Base-by-base conservation (phyloP, 1,284 basidiomycete species). In the Heterobasidion annosum region DNA sequence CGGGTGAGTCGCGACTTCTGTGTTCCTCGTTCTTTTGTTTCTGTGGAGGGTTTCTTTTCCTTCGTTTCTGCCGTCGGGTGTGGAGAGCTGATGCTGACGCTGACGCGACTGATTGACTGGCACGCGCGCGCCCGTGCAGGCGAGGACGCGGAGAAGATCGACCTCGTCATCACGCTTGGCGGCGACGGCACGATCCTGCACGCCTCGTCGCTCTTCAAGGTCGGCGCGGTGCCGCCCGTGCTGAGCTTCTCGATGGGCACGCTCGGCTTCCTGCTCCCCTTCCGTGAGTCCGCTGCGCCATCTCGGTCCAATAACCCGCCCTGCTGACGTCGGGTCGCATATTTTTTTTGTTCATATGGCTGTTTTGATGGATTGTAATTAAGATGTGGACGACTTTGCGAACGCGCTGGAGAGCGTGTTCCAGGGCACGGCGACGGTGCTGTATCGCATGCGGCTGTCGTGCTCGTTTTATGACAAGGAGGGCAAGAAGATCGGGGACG, bases 211-310 rank as follows among this genome's bases (percentile, higher is more conserved):
- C 73, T 98, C 6, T 98, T 98, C 68, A 90, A 87, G 62, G 75
- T 81, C 8, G 89, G 88, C 35, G 88, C 91, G 19, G 94, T 97
- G 12, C 95, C 95, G 1, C 95, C 96, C 0, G 94, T 98, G 0
- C 73, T 98, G 40, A 95, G 92, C 65, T 97, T 98, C 70, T 94
- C 91, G 0, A 93, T 98, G 90, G 96, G 95, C 7, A 95, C 92
- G 1, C 75, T 98, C 0, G 95, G 95, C 1, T 98, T 98, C 68
- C 72, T 98, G 15, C 77, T 98, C 16, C 95, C 96, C 0, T 98
- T 97, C 70, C 90, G 93, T 93, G 64, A 73, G 91, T 78, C 8
- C 32, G 47, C 4, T 48, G 25, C 25, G 25, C 25, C 25, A 4
- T 25, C 3, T 25, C 25, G 25, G 1, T 25, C 25, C 25, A 25